These are phyloP conservation scores for Haplosporangium gracile DNA, from an alignment of 192 early-diverging fungal species.

Conservation along the genomic window DNA sequence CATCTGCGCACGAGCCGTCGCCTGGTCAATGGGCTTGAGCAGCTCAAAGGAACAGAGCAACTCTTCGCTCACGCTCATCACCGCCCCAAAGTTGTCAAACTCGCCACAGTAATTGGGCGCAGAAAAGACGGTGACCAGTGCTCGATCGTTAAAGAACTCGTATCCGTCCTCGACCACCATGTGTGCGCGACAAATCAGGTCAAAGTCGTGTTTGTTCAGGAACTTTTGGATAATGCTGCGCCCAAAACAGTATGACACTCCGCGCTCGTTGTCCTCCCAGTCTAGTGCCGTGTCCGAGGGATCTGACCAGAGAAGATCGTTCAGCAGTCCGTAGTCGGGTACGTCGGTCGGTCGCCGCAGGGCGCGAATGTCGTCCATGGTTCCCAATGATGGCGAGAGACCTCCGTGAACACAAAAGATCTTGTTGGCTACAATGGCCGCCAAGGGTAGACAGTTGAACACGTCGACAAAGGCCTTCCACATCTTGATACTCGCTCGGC, in stretches of 20 bases:
- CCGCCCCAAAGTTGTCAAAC: conserved; percentile 91
- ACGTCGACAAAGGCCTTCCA: conserved; percentile 94
- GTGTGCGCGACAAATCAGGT: conserved; percentile 93
- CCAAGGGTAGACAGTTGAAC: conserved; percentile 95
- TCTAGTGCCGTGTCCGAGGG: conserved; percentile 83
- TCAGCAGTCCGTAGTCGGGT: conserved; percentile 92
- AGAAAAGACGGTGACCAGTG: conserved; percentile 93
- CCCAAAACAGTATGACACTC: conserved; percentile 96
- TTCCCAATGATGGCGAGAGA: conserved; percentile 80
- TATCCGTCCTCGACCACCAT: conserved; percentile 99
- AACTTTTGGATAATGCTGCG: conserved; percentile 88
- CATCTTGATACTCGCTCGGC: conserved; percentile 85
- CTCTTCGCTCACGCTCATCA: conserved; percentile 93
- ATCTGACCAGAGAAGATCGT: conserved; percentile 95
- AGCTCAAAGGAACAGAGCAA: conserved; percentile 94
- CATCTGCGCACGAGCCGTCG: conserved; percentile 50
- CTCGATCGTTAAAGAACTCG: conserved; percentile 94
- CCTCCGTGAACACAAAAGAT: conserved; percentile 98
- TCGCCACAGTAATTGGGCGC: conserved; percentile 99
- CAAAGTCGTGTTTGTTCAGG: conserved; percentile 87
- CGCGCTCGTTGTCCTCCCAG: conserved; percentile 96
- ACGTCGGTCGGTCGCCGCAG: conserved; percentile 90
- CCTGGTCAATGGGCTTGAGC: conserved; percentile 69
- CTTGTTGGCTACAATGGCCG: conserved; percentile 91
- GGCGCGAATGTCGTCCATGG: conserved; percentile 89